Evolutionary conservation across 495 filamentous ascomycete genomes (phyloP).

Genomic region (Geoglossum glabrum): DNA sequence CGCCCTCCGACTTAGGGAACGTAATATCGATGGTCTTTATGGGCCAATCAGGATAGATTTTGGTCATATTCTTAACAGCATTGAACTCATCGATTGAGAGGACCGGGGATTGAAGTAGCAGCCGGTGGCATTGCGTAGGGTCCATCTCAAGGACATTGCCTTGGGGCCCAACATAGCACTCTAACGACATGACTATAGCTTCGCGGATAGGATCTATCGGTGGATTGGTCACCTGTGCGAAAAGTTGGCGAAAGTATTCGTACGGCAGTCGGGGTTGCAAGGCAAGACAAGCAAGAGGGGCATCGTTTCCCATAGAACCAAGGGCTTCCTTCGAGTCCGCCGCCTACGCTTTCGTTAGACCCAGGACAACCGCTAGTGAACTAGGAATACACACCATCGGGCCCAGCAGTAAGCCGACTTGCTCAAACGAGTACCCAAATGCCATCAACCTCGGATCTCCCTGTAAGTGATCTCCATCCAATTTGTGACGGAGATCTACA

Average conservation of each 20-base stretch:
- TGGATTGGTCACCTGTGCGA: slow-evolving; percentile 97
- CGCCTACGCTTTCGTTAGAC: slow-evolving; percentile 20
- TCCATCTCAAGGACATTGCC: slow-evolving; percentile 96
- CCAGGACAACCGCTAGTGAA: background rate
- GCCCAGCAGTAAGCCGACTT: slow-evolving; percentile 80
- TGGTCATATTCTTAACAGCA: slow-evolving; percentile 58
- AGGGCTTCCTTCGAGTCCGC: slow-evolving; percentile 98
- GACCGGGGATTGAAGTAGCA: slow-evolving; percentile 79
- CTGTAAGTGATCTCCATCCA: slow-evolving; percentile 60
- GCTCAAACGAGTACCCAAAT: slow-evolving; percentile 93
- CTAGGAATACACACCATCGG: slow-evolving; percentile 39
- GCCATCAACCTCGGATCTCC: slow-evolving; percentile 70
- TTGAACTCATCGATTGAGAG: slow-evolving; percentile 88
- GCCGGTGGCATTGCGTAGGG: slow-evolving; percentile 64
- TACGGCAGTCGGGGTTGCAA: slow-evolving; percentile 77
- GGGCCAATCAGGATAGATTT: slow-evolving; percentile 62
- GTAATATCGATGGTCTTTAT: slow-evolving; percentile 93
- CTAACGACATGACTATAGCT: slow-evolving; percentile 96
- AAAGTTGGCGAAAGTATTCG: slow-evolving; percentile 98
- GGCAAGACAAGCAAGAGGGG: slow-evolving; percentile 80
- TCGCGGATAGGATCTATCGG: slow-evolving; percentile 97
- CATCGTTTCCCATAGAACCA: slow-evolving; percentile 98
- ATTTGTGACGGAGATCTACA: slow-evolving; percentile 40
- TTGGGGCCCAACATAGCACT: slow-evolving; percentile 94
- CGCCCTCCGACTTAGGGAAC: slow-evolving; percentile 73